Evolutionary conservation across 805 yeast genomes (phyloP).

Genomic region (Ogataea saltuana): DNA sequence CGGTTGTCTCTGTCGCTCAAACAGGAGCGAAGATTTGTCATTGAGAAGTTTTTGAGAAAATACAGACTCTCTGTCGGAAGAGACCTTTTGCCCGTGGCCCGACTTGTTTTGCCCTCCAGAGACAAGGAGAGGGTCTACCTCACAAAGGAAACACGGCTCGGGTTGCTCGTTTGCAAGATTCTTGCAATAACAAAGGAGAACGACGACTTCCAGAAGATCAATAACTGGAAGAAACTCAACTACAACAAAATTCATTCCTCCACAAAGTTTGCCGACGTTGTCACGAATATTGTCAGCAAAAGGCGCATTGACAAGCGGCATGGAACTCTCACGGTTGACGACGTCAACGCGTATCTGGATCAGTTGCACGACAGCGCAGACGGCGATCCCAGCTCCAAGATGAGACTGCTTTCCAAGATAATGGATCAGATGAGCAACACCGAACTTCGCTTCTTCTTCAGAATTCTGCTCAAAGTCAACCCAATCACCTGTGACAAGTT

Average conservation of each 20-base stretch:
- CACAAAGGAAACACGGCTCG: constrained; percentile 64
- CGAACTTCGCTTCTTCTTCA: constrained; percentile 54
- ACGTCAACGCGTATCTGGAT: constrained; percentile 51
- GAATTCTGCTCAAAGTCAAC: constrained; percentile 60
- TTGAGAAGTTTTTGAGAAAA: constrained; percentile 42
- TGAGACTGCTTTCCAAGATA: constrained; percentile 36
- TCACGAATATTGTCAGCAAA: constrained; percentile 50
- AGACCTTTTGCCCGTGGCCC: constrained; percentile 66
- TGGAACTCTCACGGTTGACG: constrained; percentile 44
- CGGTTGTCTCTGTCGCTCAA: constrained; percentile 13
- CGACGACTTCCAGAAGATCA: constrained; percentile 53
- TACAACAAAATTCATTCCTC: constrained; percentile 37
- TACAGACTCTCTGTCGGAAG: constrained; percentile 60
- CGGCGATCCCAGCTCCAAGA: constrained; percentile 5
- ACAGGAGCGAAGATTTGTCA: constrained; percentile 18
- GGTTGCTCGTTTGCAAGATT: constrained; percentile 48
- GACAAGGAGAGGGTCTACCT: constrained; percentile 57
- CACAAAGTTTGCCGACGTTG: constrained; percentile 48
- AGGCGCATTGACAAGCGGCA: constrained; percentile 44
- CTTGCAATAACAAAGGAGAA: constrained; percentile 61
- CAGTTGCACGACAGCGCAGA: constrained; percentile 36
- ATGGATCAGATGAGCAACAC: constrained; percentile 48
- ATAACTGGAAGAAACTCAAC: constrained; percentile 48
- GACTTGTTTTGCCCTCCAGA: constrained; percentile 60
- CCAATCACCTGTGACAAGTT: constrained; percentile 63